Percentiles rank a stretch among this genome's conserved stretches.
Conservation (phyloP, 805 yeast species). For the Candida coquimbonensis region DNA sequence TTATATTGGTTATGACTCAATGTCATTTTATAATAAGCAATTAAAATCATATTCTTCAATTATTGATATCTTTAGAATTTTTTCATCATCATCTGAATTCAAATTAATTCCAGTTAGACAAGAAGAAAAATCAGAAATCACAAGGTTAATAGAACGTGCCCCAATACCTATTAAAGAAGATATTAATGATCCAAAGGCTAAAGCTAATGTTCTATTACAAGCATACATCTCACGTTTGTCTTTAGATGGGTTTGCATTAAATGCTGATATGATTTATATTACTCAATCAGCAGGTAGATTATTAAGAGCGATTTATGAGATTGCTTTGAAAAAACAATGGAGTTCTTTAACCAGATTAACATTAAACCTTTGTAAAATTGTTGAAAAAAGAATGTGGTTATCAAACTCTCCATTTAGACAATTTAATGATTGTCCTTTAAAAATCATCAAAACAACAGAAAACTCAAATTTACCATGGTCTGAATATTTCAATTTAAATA, state of each 20-base stretch:
- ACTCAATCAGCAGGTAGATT: slow-evolving; percentile 91
- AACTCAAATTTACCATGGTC: slow-evolving; percentile 78
- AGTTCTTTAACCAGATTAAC: slow-evolving; percentile 49
- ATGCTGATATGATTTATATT: slow-evolving; percentile 88
- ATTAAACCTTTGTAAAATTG: slow-evolving; percentile 68
- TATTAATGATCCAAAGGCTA: slow-evolving; percentile 64
- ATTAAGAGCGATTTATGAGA: slow-evolving; percentile 77
- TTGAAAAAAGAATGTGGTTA: slow-evolving; percentile 77
- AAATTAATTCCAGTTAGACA: slow-evolving; percentile 74
- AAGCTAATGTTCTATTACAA: slow-evolving; percentile 74
- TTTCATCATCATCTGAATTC: slow-evolving; percentile 82
- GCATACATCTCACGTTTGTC: slow-evolving; percentile 73
- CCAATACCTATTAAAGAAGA: slow-evolving; percentile 84
- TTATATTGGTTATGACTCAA: slow-evolving; percentile 72
- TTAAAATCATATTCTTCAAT: slow-evolving; percentile 59
- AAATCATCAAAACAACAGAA: slow-evolving; percentile 68
- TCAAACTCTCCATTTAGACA: slow-evolving; percentile 84
- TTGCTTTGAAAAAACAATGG: slow-evolving; percentile 67
- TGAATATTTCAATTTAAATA: slow-evolving; percentile 57
- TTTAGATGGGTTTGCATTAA: slow-evolving; percentile 83
- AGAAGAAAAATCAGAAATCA: slow-evolving; percentile 75
- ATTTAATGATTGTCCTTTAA: slow-evolving; percentile 62
- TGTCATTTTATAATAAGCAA: slow-evolving; percentile 55
- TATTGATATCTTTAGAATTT: slow-evolving; percentile 70
- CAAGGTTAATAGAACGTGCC: slow-evolving; percentile 58